A percentile compares a stretch with the other conserved stretches of the same genome.
Evolutionary conservation across 306 rosid genomes (phyloP).

Genomic region (Sphenostylis stenocarpa): DNA sequence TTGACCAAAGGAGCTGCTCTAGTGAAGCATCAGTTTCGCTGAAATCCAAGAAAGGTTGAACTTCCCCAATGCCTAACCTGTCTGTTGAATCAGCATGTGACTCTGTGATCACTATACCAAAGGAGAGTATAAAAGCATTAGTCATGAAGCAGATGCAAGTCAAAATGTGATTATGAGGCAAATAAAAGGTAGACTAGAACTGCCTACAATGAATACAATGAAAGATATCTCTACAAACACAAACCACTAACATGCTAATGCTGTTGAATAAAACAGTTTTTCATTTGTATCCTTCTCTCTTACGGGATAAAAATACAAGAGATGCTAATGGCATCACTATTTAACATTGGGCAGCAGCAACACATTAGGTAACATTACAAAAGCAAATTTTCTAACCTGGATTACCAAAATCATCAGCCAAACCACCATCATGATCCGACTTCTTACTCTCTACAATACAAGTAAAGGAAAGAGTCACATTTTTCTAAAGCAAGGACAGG

Average conservation of each 20-base stretch:
- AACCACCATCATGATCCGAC: constrained; percentile 54
- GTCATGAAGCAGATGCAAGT: constrained; percentile 19
- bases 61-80: constrained; percentile 45
- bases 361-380: constrained; percentile 4
- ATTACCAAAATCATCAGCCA: constrained; percentile 56
- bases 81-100: constrained; percentile 47
- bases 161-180: constrained; percentile 32
- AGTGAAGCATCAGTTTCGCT: constrained; percentile 49
- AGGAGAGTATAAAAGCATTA: constrained; percentile 8
- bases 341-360: constrained; percentile 27
- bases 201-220: constrained; percentile 11
- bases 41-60: constrained; percentile 50
- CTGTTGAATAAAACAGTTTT: constrained; percentile 7
- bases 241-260: constrained; percentile 14
- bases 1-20: constrained; percentile 74
- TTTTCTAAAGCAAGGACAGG: constrained; percentile 5
- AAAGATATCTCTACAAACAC: constrained; percentile 8
- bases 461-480: constrained; percentile 31
- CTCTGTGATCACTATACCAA: constrained; percentile 52
- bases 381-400: constrained; percentile 57
- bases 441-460: constrained; percentile 69
- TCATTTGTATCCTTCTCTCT: background rate
- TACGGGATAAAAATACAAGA: constrained; percentile 3
- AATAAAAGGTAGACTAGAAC: constrained; percentile 13
- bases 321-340: constrained; percentile 9